A percentile compares a stretch with the other conserved stretches of the same genome.
phyloP scores from a whole-genome alignment of 805 yeast genomes.

The Hanseniaspora meyeri region DNA sequence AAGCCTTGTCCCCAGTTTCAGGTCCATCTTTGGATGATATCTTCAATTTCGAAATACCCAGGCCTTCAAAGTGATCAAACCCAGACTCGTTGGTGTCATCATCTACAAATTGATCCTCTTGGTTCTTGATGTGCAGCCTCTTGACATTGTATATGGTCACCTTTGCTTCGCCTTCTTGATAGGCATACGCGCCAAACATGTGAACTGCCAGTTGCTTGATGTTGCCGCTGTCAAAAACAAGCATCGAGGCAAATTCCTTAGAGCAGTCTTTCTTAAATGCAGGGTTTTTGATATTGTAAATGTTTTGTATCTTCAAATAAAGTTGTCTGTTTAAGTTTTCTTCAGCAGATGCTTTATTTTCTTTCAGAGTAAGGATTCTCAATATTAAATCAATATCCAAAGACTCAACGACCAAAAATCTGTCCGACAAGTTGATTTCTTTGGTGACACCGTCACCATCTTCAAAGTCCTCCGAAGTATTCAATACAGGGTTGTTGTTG shows the following conservation, averaged over 20 bases:
- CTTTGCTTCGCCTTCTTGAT: not conserved
- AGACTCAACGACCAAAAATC: conserved; percentile 2
- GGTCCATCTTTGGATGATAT: not conserved
- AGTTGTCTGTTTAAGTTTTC: conserved; percentile 20
- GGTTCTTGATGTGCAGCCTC: not conserved
- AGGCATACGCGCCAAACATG: not conserved
- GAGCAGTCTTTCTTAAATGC: not conserved
- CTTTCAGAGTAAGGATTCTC: conserved; percentile 23
- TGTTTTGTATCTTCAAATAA: not conserved
- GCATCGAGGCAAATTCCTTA: not conserved
- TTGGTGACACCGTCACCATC: not conserved
- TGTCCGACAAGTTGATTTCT: not conserved
- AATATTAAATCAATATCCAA: not conserved
- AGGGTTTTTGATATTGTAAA: not conserved
- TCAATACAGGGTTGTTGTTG: not conserved
- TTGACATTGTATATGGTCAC: not conserved
- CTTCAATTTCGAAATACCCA: too few species aligned
- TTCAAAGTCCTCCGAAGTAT: not conserved
- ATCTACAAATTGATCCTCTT: not conserved
- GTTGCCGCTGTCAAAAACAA: not conserved
- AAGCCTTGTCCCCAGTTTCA: not conserved
- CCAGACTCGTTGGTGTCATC: not conserved
- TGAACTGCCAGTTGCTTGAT: not conserved
- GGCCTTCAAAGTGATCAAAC: too few species aligned
- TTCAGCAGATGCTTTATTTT: conserved; percentile 33